phyloP scores from a whole-genome alignment of 2,329 filamentous ascomycete species.

The Epichloe gansuensis region DNA sequence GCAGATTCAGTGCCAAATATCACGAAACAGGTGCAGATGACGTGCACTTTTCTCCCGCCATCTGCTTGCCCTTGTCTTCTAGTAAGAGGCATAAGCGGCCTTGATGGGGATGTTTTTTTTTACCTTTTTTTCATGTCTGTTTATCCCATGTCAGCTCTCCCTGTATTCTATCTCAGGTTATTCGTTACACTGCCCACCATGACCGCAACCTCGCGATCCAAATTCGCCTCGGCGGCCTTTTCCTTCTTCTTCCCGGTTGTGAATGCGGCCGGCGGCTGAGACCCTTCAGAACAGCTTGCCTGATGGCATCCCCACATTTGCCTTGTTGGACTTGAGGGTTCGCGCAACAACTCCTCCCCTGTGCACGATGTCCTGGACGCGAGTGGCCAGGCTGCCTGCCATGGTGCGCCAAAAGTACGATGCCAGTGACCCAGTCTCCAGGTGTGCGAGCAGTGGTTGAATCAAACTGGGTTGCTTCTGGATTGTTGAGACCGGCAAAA shows the following conservation, averaged over 20 bases:
- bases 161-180: constrained; percentile 27
- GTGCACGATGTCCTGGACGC: constrained; percentile 74
- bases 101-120: too few species aligned
- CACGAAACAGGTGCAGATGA: too few species aligned
- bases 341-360: constrained; percentile 76
- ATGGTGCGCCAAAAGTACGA: constrained; percentile 92
- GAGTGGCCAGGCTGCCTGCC: constrained; percentile 60
- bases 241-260: constrained; percentile 29
- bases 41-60: too few species aligned
- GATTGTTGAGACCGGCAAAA: constrained; percentile 34
- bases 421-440: constrained; percentile 78
- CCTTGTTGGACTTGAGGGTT: constrained; percentile 65
- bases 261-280: constrained; percentile 50
- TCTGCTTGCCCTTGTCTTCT: too few species aligned
- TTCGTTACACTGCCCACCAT: constrained; percentile 79
- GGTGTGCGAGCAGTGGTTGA: constrained; percentile 56
- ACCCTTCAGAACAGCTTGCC: constrained; percentile 70
- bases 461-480: constrained; percentile 43
- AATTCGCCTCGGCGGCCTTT: constrained; percentile 40
- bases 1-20: too few species aligned
- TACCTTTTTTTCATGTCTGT: background rate
- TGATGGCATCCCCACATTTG: constrained; percentile 62
- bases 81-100: too few species aligned
- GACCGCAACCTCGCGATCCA: constrained; percentile 87
- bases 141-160: background rate